Base-by-base conservation (phyloP, 257 asterid species). In the Solanum rostratum region DNA sequence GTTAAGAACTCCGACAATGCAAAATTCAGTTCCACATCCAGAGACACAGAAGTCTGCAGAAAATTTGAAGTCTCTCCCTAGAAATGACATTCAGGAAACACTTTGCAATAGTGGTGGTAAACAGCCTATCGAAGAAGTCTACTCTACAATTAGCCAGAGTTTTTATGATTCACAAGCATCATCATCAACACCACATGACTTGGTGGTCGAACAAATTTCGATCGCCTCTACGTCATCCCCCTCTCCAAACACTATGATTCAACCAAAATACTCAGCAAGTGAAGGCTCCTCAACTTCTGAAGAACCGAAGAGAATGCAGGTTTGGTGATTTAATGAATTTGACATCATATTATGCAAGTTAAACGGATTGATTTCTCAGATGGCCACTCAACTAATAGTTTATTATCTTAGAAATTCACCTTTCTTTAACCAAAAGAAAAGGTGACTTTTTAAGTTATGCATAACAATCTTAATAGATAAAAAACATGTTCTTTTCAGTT, bases 221-320 rank as follows among this genome's bases (percentile, higher is more conserved):
- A 70, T 49, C 43, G 83, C 79, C 84, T 88, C 88, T 39, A 62
- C 74, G 19, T 14, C 91, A 62, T 86, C 86, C 29, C 54, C 83
- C 16, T 92, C 94, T 29, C 97, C 97, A 14, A 90, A 86, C 66
- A 92, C 97, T 5, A 93, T 91, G 59, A 84, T 93, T 33, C 93
- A 87, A 52, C 90, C 90, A 14, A 86, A 88, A 27, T 84, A 91
- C 14, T 93, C 93, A 18, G 52, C 87, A 69, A 89, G 88, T 84
- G 89, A 84, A 7, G 54, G 85, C 43, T 83, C 88, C 46, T 85
- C 93, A n/a, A 85, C 87, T 83, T 86, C 83, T 54, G 90, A 87
- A 52, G 46, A 29, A 78, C 82, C 29, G 65, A 78, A 78, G 59
- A 78, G 82, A 78, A 30, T 27, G 65, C 82, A 78, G 82, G 62